phyloP scores from a whole-genome alignment of 2,329 filamentous ascomycete species.

The Penicillium sumatraense region DNA sequence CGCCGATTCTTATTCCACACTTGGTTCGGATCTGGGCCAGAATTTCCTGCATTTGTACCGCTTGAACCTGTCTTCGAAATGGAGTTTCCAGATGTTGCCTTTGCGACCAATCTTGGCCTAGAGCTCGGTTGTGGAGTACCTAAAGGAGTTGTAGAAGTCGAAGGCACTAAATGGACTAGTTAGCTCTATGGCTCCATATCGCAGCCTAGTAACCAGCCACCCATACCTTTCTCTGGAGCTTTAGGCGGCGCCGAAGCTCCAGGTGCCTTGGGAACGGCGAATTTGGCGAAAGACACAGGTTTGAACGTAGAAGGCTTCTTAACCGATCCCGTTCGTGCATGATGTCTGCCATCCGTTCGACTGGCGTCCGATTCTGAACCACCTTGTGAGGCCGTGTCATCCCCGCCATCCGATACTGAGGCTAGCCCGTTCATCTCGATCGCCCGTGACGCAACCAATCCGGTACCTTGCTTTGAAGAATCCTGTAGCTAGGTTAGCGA shows the following conservation, averaged over 20 bases:
- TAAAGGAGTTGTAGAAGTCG: constrained; percentile 44
- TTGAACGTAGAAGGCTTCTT: constrained; percentile 69
- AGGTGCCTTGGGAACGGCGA: constrained; percentile 66
- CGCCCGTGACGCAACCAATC: constrained; percentile 39
- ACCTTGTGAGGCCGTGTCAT: constrained; percentile 48
- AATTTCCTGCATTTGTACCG: constrained; percentile 50
- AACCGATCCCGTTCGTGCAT: constrained; percentile 53
- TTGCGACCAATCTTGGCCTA: constrained; percentile 66
- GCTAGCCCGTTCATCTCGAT: constrained; percentile 46
- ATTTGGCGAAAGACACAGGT: constrained; percentile 69
- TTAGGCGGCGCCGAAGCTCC: constrained; percentile 57
- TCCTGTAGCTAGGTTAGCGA: constrained; percentile 32
- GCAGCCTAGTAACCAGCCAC: constrained; percentile 10
- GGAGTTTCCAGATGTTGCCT: constrained; percentile 59
- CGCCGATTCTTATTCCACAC: constrained; percentile 73
- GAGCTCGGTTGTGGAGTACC: constrained; percentile 50
- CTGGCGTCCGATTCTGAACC: constrained; percentile 69
- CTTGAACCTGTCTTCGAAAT: constrained; percentile 54
- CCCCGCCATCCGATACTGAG: constrained; percentile 42
- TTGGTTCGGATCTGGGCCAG: constrained; percentile 68
- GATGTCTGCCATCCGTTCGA: constrained; percentile 55
- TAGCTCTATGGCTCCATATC: background rate
- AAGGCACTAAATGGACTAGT: constrained; percentile 33
- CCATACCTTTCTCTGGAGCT: constrained; percentile 59
- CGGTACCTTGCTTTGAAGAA: constrained; percentile 34